A percentile compares a stretch with the other conserved stretches of the same genome.
phyloP scores from a whole-genome alignment of 768 basidiomycete species.

The Mycena maculata region DNA sequence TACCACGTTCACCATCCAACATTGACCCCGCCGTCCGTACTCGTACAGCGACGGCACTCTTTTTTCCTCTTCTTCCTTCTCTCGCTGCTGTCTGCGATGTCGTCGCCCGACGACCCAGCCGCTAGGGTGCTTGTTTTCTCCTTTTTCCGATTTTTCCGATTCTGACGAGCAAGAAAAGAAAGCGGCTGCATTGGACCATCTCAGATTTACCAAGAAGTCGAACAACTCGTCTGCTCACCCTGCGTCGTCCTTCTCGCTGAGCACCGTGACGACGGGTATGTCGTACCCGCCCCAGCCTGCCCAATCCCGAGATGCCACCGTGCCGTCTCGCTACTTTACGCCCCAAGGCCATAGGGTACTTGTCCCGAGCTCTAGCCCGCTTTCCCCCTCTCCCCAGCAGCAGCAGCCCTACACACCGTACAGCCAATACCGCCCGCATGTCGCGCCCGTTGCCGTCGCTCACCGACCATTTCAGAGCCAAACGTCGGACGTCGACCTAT shows the following conservation, averaged over 20 bases:
- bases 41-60: background rate
- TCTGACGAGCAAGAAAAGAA: slow-evolving; percentile 25
- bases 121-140: slow-evolving; percentile 30
- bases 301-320: slow-evolving; percentile 84
- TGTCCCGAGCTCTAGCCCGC: slow-evolving; percentile 82
- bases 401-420: slow-evolving; percentile 51
- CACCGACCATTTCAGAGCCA: slow-evolving; percentile 48
- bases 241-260: slow-evolving; percentile 42
- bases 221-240: slow-evolving; percentile 43
- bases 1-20: background rate
- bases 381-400: slow-evolving; percentile 51
- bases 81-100: slow-evolving; percentile 16
- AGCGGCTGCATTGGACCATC: slow-evolving; percentile 58
- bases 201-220: slow-evolving; percentile 56
- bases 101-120: slow-evolving; percentile 22
- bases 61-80: slow-evolving; percentile 29
- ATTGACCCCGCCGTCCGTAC: background rate
- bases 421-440: slow-evolving; percentile 51
- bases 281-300: slow-evolving; percentile 57
- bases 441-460: slow-evolving; percentile 44
- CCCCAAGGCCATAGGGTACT: slow-evolving; percentile 68
- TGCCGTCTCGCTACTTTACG: slow-evolving; percentile 71
- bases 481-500: slow-evolving; percentile 54
- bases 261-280: slow-evolving; percentile 37
- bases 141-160: slow-evolving; percentile 39